Conservation (phyloP, 2,329 filamentous ascomycete species). For the Pleoardoris graminearum region DNA sequence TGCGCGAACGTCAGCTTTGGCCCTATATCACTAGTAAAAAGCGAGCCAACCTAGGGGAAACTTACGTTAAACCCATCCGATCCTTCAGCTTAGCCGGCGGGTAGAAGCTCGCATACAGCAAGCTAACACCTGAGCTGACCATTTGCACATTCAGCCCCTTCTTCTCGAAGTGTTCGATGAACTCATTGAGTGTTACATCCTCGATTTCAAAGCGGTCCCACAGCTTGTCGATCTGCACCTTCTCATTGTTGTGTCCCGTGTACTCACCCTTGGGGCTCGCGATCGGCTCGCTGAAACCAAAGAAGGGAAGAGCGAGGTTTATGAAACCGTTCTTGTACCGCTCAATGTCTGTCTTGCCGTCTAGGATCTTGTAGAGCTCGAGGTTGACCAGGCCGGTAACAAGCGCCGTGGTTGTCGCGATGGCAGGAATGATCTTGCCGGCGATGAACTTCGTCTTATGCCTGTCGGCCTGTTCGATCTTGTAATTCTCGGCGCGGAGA, state of each 20-base stretch:
- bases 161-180: conserved; percentile 78
- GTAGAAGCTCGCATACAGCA: conserved; percentile 94
- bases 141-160: conserved; percentile 82
- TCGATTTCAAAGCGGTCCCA: conserved; percentile 96
- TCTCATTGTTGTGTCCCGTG: conserved; percentile 70
- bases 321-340: conserved; percentile 99
- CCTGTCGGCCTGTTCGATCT: conserved; percentile 86
- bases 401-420: conserved; percentile 93
- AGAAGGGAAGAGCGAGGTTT: conserved; percentile 95
- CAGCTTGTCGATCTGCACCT: conserved; percentile 87
- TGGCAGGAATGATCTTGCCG: conserved; percentile 98
- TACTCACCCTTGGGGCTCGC: conserved; percentile 92
- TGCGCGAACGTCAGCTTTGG: conserved; percentile 48
- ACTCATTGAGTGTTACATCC: conserved; percentile 81
- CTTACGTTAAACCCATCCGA: conserved; percentile 70
- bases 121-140: conserved; percentile 95
- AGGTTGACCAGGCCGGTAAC: conserved; percentile 92
- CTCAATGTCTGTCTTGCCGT: conserved; percentile 94
- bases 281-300: conserved; percentile 97
- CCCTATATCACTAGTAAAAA: too few species aligned
- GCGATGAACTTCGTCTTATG: conserved; percentile 99
- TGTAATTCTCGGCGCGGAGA: conserved; percentile 95
- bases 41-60: too few species aligned
- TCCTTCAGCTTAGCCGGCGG: conserved; percentile 81
- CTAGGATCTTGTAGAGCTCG: conserved; percentile 94